A percentile compares a stretch with the other conserved stretches of the same genome.
These are phyloP conservation scores for Adansonia digitata DNA, from an alignment of 345 rosid species.

Conservation along the genomic window DNA sequence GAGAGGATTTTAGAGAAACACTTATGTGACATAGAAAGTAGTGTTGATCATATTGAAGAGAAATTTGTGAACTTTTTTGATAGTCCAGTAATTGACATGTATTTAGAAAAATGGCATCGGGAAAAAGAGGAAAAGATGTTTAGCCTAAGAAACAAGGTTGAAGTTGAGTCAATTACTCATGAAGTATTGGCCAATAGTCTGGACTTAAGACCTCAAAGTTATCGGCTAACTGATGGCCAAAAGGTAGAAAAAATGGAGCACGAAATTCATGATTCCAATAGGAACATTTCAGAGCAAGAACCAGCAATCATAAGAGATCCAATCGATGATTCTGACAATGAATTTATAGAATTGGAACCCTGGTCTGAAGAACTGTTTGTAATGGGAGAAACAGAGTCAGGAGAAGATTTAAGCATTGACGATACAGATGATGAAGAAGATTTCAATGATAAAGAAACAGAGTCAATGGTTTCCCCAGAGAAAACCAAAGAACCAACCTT, in stretches of 20 bases:
- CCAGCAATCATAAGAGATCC: background rate
- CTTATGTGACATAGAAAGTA: background rate
- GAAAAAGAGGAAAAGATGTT: background rate
- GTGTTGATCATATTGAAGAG: background rate
- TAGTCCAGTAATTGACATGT: background rate
- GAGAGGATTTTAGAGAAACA: background rate
- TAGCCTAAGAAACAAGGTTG: background rate
- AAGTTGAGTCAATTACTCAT: background rate
- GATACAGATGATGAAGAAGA: slow-evolving; percentile 9
- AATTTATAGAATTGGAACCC: slow-evolving; percentile 43
- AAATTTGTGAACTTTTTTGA: background rate
- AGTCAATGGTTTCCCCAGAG: slow-evolving; percentile 4
- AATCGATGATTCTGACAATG: slow-evolving; percentile 37
- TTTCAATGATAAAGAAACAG: background rate
- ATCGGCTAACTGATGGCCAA: background rate
- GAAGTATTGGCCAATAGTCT: slow-evolving; percentile 23
- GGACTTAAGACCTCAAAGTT: slow-evolving; percentile 20
- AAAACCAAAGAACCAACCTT: slow-evolving; percentile 17
- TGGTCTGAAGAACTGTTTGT: slow-evolving; percentile 18
- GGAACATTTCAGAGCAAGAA: background rate
- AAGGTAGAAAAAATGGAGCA: slow-evolving; percentile 14
- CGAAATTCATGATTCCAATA: slow-evolving; percentile 1
- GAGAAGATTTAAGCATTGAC: slow-evolving; percentile 1
- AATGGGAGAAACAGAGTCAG: background rate
- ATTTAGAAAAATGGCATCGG: background rate